A percentile compares a stretch with the other conserved stretches of the same genome.
phyloP scores from a whole-genome alignment of 2,329 filamentous ascomycete genomes.

The Cryphonectria nitschkei region DNA sequence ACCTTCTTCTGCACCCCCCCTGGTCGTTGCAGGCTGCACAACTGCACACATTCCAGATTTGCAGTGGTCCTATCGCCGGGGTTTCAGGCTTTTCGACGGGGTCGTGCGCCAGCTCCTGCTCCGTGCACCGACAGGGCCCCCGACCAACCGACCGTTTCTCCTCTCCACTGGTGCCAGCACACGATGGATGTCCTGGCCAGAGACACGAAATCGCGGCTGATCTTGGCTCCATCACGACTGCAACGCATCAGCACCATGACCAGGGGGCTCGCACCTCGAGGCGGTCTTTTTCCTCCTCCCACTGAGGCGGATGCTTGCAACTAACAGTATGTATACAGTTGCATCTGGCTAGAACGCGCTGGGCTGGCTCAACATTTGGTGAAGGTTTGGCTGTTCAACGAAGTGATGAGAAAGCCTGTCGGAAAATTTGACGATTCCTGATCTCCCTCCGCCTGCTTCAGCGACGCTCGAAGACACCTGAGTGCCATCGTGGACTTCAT shows the following conservation, averaged over 20 bases:
- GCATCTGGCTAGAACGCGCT: not conserved
- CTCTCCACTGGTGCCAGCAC: slow-evolving; percentile 17
- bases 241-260: not conserved
- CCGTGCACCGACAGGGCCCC: slow-evolving; percentile 23
- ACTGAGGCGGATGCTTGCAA: not conserved
- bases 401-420: not conserved
- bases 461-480: slow-evolving; percentile 5
- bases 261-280: not conserved
- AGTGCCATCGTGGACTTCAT: slow-evolving; percentile 4
- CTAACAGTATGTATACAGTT: not conserved
- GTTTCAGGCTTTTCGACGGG: slow-evolving; percentile 16
- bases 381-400: not conserved
- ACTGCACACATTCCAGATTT: slow-evolving; percentile 15
- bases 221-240: slow-evolving; percentile 11
- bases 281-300: not conserved
- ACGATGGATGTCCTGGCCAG: slow-evolving; percentile 4
- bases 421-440: not conserved
- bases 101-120: slow-evolving; percentile 19
- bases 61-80: slow-evolving; percentile 23
- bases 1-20: slow-evolving; percentile 13
- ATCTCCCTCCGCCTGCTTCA: slow-evolving; percentile 6
- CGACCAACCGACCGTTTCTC: not conserved
- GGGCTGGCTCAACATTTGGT: not conserved
- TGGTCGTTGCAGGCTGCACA: slow-evolving; percentile 16
- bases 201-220: slow-evolving; percentile 7